phyloP scores from a whole-genome alignment of 2,329 filamentous ascomycete species.

The Aspergillus luchuensis region DNA sequence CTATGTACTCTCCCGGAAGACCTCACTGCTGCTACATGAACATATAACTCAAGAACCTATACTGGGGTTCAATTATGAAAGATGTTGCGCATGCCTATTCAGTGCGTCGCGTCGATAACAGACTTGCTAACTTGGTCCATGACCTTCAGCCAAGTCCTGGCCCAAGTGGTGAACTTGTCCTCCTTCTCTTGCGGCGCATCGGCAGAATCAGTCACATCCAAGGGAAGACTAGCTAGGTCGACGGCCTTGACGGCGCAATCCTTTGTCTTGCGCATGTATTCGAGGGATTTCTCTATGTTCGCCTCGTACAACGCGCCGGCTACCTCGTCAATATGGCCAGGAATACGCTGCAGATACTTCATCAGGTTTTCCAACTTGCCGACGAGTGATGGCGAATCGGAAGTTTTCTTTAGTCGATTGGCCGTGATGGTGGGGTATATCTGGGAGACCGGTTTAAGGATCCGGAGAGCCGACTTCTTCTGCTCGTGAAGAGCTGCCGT shows the following conservation, averaged over 20 bases:
- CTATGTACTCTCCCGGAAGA: too few species aligned
- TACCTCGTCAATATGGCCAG: constrained; percentile 48
- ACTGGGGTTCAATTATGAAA: too few species aligned
- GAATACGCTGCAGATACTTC: constrained; percentile 37
- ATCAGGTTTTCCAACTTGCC: constrained; percentile 40
- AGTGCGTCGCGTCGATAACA: constrained; percentile 16
- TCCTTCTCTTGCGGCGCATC: constrained; percentile 59
- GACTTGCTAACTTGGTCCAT: constrained; percentile 45
- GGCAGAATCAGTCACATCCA: constrained; percentile 63
- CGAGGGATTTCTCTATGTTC: constrained; percentile 36
- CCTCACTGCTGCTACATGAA: too few species aligned
- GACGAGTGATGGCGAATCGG: constrained; percentile 24
- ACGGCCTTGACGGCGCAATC: constrained; percentile 64
- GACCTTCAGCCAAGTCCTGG: constrained; percentile 56
- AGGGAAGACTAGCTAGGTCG: constrained; percentile 71
- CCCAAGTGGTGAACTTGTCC: constrained; percentile 81
- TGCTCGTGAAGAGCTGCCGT: constrained; percentile 40
- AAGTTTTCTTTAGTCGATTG: constrained; percentile 42
- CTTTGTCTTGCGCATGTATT: constrained; percentile 36
- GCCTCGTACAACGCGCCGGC: constrained; percentile 49
- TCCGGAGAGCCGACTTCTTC: constrained; percentile 46
- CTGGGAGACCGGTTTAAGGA: constrained; percentile 47
- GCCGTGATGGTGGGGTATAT: constrained; percentile 47
- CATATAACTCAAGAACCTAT: too few species aligned
- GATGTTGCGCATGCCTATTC: not conserved